A percentile compares a stretch with the other conserved stretches of the same genome.
phyloP scores from a whole-genome alignment of 2,329 filamentous ascomycete genomes.

The Metarhizium anisopliae region DNA sequence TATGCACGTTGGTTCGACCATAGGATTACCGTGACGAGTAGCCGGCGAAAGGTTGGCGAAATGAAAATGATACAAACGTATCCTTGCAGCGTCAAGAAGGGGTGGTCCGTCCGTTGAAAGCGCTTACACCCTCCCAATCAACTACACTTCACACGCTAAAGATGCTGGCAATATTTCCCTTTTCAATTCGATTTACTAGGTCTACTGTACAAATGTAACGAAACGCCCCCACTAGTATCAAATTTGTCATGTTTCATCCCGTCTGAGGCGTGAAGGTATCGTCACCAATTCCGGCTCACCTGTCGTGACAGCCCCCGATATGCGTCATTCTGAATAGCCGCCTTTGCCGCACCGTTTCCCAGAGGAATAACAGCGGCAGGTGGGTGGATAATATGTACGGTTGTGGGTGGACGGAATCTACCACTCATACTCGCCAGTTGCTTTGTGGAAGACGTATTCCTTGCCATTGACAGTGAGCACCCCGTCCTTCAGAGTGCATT shows the following conservation, averaged over 20 bases:
- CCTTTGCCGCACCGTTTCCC: not conserved
- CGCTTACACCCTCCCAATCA: too few relatives aligned
- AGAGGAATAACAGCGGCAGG: not conserved
- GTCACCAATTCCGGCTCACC: not conserved
- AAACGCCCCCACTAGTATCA: not conserved
- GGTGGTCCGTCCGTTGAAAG: too few relatives aligned
- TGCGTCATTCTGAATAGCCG: not conserved
- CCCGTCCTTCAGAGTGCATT: slow-evolving; percentile 96
- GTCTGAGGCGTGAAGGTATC: too few relatives aligned
- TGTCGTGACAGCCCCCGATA: not conserved
- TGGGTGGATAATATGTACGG: not conserved
- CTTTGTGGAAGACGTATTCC: slow-evolving; percentile 98
- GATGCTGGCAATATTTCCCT: not conserved
- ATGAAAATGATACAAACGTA: not conserved
- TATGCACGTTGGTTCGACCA: not conserved
- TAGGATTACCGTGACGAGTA: not conserved
- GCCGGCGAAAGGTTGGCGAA: not conserved
- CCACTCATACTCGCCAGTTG: slow-evolving; percentile 96
- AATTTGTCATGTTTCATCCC: not conserved
- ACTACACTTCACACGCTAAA: not conserved
- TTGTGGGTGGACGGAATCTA: slow-evolving; percentile 33
- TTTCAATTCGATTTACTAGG: not conserved
- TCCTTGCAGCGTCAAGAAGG: too few relatives aligned
- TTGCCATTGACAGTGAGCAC: slow-evolving; percentile 88
- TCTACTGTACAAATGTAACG: not conserved